Conservation (phyloP, 192 early-diverging fungal species). For the Powellomyces hirtus region DNA sequence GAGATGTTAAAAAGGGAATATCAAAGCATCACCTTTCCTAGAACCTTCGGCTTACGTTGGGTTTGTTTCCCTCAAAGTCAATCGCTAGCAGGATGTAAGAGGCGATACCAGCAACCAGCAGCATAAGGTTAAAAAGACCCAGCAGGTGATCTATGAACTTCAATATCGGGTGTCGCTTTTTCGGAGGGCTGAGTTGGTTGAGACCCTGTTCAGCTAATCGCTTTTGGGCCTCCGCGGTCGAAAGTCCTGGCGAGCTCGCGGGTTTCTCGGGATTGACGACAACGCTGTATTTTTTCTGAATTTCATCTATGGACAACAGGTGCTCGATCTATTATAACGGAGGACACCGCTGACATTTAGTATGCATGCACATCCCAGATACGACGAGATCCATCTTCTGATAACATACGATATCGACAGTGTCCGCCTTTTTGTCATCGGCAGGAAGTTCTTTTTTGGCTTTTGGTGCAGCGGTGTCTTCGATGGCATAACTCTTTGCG, state of each 20-base stretch:
- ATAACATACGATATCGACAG: constrained; percentile 22
- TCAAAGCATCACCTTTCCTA: background rate
- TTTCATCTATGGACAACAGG: constrained; percentile 53
- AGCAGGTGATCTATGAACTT: constrained; percentile 74
- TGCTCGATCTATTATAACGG: constrained; percentile 51
- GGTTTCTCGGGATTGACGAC: constrained; percentile 61
- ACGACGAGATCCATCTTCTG: background rate
- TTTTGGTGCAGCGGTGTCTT: background rate
- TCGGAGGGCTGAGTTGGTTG: constrained; percentile 86
- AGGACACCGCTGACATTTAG: background rate
- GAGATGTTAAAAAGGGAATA: background rate
- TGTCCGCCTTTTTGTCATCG: constrained; percentile 9
- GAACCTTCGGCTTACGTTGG: constrained; percentile 59
- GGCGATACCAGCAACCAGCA: constrained; percentile 78
- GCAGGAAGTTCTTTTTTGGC: constrained; percentile 17
- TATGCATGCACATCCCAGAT: background rate
- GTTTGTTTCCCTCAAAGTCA: constrained; percentile 70
- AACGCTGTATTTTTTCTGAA: constrained; percentile 48
- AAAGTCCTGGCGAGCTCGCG: constrained; percentile 68
- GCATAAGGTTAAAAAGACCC: constrained; percentile 85
- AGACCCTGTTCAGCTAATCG: constrained; percentile 73
- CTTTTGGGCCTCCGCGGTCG: constrained; percentile 55
- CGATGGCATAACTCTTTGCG: constrained; percentile 11
- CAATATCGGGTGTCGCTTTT: constrained; percentile 70
- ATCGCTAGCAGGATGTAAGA: constrained; percentile 79